A percentile compares a stretch with the other conserved stretches of the same genome.
Evolutionary conservation across 345 rosid genomes (phyloP).

Genomic region (Linum tenue): DNA sequence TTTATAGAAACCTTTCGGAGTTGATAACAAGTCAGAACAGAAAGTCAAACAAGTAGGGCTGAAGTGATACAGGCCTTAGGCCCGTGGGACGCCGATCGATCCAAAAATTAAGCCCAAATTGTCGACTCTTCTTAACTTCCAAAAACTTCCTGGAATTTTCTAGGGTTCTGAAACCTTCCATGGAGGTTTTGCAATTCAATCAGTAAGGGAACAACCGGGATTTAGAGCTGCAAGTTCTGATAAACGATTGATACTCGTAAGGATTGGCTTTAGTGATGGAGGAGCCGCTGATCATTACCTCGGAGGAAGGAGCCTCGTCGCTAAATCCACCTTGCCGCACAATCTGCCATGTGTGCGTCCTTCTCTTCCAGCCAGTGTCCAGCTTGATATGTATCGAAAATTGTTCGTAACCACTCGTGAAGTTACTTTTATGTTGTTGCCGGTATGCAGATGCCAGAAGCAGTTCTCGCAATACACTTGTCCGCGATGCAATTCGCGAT

Average conservation of each 20-base stretch:
- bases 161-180: neutral
- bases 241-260: neutral
- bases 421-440: neutral
- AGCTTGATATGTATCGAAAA: neutral
- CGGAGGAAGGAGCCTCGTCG: conserved; percentile 20
- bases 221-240: neutral
- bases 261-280: neutral
- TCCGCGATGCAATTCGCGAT: conserved; percentile 85
- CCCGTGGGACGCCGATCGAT: too few species aligned
- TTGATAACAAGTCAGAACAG: too few species aligned
- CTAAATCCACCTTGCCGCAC: conserved; percentile 45
- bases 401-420: neutral
- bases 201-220: too few species aligned
- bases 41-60: too few species aligned
- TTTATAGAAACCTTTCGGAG: too few species aligned
- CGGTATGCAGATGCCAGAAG: conserved; percentile 51
- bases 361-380: neutral
- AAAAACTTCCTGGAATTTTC: neutral
- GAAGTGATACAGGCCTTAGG: too few species aligned
- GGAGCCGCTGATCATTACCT: neutral
- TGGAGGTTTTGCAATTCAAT: too few species aligned
- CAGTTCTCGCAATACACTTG: conserved; percentile 91
- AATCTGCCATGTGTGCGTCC: conserved; percentile 66
- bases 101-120: too few species aligned
- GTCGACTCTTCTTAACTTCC: neutral